Base-by-base conservation (phyloP, 495 filamentous ascomycete species). In the Hyaloscypha variabilis region DNA sequence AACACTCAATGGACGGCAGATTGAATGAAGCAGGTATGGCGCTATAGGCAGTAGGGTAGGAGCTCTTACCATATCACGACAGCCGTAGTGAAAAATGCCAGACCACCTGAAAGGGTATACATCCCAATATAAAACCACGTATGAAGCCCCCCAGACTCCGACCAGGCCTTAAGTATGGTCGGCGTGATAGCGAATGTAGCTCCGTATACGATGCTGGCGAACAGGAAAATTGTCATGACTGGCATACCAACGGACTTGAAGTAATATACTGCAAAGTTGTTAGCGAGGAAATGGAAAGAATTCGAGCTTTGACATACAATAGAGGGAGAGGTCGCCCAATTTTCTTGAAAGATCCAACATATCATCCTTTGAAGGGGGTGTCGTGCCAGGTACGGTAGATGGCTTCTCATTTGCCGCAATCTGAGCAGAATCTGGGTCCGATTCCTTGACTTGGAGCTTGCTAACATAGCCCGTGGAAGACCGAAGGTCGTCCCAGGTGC, bases 401-500 rank as follows among this genome's bases (percentile, higher is more conserved):
- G 30, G 19, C 29, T 10, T 61, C 30, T 19, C 52, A 8, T 10
- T 23, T 51, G 58, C 29, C 31, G 8, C 30, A 50, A n/a, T 10
- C 52, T 23, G 8, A 10, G 8, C 52, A 11, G 21, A 55, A 26
- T 55, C 8, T 23, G 8, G 8, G 21, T 55, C 10, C 24, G 8
- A 11, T 21, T 55, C 52, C 21, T 23, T 23, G 10, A 26, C 8
- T 21, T 11, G 10, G 26, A 73, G 46, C 34, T 75, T 72, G 23
- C 52, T 65, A 30, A 75, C 69, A 60, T 67, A 58, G 23, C 61
- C 63, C 13, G 71, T 62, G 30, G 60, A 28, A 23, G 55, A 34
- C 10, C 68, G 60, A n/a, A 77, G 63, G 11, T 74, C 67, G 4
- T 60, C 79, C 86, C 74, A 87, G 60, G 52, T 11, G 10, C 52